Evolutionary conservation across 768 basidiomycete genomes (phyloP).

Genomic region (Panaeolus papilionaceus): DNA sequence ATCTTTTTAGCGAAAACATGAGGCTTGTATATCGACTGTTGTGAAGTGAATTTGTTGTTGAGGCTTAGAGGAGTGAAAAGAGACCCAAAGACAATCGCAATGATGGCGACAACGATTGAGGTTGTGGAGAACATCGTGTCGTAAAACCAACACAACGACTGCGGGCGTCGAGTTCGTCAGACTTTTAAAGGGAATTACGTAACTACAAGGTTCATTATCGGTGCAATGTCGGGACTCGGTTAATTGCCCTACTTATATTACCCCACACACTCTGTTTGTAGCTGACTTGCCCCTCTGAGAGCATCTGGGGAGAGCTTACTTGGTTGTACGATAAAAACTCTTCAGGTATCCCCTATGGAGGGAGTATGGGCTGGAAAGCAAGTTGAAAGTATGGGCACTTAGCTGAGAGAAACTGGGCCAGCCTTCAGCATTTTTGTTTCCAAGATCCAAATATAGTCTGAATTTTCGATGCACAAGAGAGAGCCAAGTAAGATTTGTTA

Average conservation of each 20-base stretch:
- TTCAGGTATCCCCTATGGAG: no score
- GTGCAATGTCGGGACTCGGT: constrained; percentile 1
- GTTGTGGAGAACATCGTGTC: constrained; percentile 28
- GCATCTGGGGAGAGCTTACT: no score
- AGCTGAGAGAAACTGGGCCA: no score
- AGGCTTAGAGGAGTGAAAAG: constrained; percentile 39
- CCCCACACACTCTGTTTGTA: neutral
- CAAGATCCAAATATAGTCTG: no score
- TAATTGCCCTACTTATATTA: neutral
- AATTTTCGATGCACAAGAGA: no score
- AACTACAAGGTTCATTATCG: neutral
- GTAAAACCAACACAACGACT: neutral
- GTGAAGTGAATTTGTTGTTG: constrained; percentile 32
- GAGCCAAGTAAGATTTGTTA: no score
- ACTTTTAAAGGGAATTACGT: neutral
- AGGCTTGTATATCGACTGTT: constrained; percentile 22
- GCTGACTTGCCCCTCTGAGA: no score
- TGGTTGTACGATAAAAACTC: no score
- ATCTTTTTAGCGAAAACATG: constrained; percentile 39
- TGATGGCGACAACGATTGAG: constrained; percentile 33
- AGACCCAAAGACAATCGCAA: constrained; percentile 38
- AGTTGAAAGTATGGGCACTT: no score
- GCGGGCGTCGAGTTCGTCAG: neutral
- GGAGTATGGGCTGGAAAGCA: no score
- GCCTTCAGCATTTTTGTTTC: no score